Percentiles rank a stretch among this genome's conserved stretches.
Conservation (phyloP, 768 basidiomycete genomes). For the Coprinopsis cinerea region DNA sequence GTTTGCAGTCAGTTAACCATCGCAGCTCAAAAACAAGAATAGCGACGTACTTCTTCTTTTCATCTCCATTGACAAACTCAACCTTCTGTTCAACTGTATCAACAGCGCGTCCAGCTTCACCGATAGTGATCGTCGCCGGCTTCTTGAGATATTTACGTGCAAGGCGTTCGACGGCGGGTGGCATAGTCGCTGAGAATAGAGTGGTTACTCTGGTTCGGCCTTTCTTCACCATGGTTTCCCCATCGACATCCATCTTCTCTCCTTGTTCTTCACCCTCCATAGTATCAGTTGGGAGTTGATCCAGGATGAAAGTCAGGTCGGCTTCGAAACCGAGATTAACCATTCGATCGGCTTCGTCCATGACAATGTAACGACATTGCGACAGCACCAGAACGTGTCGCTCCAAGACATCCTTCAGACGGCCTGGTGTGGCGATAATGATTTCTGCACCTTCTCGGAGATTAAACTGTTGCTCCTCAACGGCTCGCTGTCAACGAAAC, state of each 20-base stretch:
- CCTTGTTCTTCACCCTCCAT: slow-evolving; percentile 82
- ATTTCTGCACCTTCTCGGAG: slow-evolving; percentile 98
- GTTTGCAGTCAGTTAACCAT: slow-evolving; percentile 6
- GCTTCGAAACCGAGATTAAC: slow-evolving; percentile 95
- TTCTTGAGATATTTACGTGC: slow-evolving; percentile 90
- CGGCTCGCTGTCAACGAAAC: slow-evolving; percentile 54
- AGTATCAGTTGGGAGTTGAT: slow-evolving; percentile 81
- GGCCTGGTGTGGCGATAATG: slow-evolving; percentile 97
- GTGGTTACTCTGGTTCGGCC: slow-evolving; percentile 90
- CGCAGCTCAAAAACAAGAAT: slow-evolving; percentile 1
- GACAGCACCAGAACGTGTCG: slow-evolving; percentile 91
- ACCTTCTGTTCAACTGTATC: slow-evolving; percentile 97
- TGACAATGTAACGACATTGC: slow-evolving; percentile 97
- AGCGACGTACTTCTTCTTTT: slow-evolving; percentile 84
- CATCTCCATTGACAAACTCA: slow-evolving; percentile 88
- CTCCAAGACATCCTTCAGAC: slow-evolving; percentile 96
- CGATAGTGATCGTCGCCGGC: slow-evolving; percentile 95
- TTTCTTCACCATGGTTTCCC: slow-evolving; percentile 55
- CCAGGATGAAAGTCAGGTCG: slow-evolving; percentile 91
- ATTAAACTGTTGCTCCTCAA: slow-evolving; percentile 98
- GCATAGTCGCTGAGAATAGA: slow-evolving; percentile 98
- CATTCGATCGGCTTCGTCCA: slow-evolving; percentile 99
- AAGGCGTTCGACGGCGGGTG: slow-evolving; percentile 90
- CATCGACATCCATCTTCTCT: slow-evolving; percentile 76
- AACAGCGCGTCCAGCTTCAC: slow-evolving; percentile 95